A percentile compares a stretch with the other conserved stretches of the same genome.
Evolutionary conservation across 2,329 filamentous ascomycete species (phyloP).

Genomic region (Exophiala bonariae): DNA sequence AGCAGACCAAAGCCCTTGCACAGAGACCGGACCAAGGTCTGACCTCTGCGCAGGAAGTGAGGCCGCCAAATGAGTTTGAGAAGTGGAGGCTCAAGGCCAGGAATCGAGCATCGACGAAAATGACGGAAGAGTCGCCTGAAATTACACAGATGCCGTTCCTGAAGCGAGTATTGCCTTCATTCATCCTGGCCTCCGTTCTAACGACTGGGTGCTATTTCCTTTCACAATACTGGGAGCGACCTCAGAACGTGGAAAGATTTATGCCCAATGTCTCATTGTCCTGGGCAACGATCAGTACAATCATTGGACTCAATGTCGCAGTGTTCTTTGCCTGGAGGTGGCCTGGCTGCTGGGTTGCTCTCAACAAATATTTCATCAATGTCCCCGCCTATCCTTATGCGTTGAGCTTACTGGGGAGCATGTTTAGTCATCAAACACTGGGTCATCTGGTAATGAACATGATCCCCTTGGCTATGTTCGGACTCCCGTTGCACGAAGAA

Average conservation of each 20-base stretch:
- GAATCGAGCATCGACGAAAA: conserved; percentile 21
- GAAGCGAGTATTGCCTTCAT: conserved; percentile 47
- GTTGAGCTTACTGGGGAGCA: conserved; percentile 52
- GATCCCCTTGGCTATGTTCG: conserved; percentile 55
- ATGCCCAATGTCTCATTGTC: conserved; percentile 52
- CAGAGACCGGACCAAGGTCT: conserved; percentile 25
- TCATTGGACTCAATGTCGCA: conserved; percentile 52
- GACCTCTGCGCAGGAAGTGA: conserved; percentile 21
- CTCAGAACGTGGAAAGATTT: conserved; percentile 47
- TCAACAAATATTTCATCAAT: conserved; percentile 58
- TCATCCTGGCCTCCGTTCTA: conserved; percentile 39
- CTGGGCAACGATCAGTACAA: conserved; percentile 50
- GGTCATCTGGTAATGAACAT: conserved; percentile 57
- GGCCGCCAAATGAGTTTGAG: conserved; percentile 28
- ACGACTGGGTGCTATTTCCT: conserved; percentile 45
- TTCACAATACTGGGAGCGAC: conserved; percentile 50
- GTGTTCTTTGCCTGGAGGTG: conserved; percentile 55
- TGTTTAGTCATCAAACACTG: conserved; percentile 58
- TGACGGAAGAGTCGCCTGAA: conserved; percentile 26
- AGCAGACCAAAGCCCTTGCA: conserved; percentile 31
- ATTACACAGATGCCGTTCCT: conserved; percentile 23
- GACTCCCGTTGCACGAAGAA: conserved; percentile 55
- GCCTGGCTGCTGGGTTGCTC: conserved; percentile 54
- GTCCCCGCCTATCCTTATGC: conserved; percentile 55
- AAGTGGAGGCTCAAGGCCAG: conserved; percentile 26